Evolutionary conservation across 371 early-diverging fungal genomes (phyloP).

Genomic region (Mucor racemosus): DNA sequence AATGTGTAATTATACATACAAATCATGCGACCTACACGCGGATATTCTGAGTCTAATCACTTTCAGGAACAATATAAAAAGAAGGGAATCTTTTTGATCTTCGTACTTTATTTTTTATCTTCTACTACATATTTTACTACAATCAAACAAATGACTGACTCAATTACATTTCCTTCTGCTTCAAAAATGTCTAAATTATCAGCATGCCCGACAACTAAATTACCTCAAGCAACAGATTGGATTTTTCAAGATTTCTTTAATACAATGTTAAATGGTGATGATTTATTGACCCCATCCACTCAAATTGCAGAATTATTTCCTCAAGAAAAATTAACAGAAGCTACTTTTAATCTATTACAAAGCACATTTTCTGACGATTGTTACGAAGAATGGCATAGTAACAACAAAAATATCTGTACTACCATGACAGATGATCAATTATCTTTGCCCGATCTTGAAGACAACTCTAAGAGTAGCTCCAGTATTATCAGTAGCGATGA

Average conservation of each 20-base stretch:
- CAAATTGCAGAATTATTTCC: slow-evolving; percentile 5
- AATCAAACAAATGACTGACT: slow-evolving; percentile 4
- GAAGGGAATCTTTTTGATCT: background rate
- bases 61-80: slow-evolving; percentile 2
- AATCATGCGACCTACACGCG: slow-evolving; percentile 13
- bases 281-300: background rate
- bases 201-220: slow-evolving; percentile 22
- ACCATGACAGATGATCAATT: slow-evolving; percentile 2
- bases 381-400: background rate
- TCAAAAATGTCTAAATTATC: slow-evolving; percentile 21
- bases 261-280: background rate
- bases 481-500: background rate
- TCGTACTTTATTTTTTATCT: background rate
- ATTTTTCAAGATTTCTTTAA: slow-evolving; percentile 23
- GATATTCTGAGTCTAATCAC: background rate
- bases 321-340: background rate
- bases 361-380: background rate
- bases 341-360: background rate
- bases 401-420: background rate
- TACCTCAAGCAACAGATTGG: slow-evolving; percentile 26
- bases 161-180: slow-evolving; percentile 25
- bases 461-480: background rate
- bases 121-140: background rate
- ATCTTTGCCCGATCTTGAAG: slow-evolving; percentile 17
- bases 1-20: background rate